Conservation (phyloP, 495 filamentous ascomycete genomes). For the Alectoria sarmentosa region DNA sequence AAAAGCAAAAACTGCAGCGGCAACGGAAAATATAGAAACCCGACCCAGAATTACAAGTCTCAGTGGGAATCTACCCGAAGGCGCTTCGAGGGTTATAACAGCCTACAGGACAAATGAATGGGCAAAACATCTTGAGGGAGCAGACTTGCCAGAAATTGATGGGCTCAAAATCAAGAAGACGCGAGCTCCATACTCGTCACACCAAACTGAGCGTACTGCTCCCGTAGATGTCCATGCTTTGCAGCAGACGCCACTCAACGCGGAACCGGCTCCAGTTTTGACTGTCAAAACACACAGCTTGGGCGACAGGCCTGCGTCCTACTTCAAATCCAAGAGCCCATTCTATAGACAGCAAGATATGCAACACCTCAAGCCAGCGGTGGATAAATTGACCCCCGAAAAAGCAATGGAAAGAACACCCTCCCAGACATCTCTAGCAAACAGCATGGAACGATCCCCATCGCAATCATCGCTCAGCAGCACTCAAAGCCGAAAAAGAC, state of each 20-base stretch:
- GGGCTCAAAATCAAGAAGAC: slow-evolving; percentile 43
- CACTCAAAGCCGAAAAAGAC: slow-evolving; percentile 15
- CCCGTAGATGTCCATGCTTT: slow-evolving; percentile 60
- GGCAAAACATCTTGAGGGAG: slow-evolving; percentile 80
- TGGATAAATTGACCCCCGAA: slow-evolving; percentile 4
- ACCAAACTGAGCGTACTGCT: slow-evolving; percentile 44
- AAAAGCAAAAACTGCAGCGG: background rate
- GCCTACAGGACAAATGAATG: slow-evolving; percentile 93
- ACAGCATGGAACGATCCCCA: slow-evolving; percentile 17
- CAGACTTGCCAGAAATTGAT: slow-evolving; percentile 70
- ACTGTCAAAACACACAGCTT: slow-evolving; percentile 7
- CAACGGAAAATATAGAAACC: background rate
- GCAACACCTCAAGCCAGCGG: background rate
- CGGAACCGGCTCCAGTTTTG: slow-evolving; percentile 31
- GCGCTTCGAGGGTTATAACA: slow-evolving; percentile 59
- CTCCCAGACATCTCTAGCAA: slow-evolving; percentile 10
- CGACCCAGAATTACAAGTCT: background rate
- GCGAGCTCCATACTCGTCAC: slow-evolving; percentile 25
- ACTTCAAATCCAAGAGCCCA: slow-evolving; percentile 14
- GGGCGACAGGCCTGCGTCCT: background rate
- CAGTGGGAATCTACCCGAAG: slow-evolving; percentile 18
- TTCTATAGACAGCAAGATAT: background rate
- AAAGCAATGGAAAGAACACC: slow-evolving; percentile 9
- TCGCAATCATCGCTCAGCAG: slow-evolving; percentile 29
- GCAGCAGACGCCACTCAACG: slow-evolving; percentile 58